A percentile compares a stretch with the other conserved stretches of the same genome.
phyloP scores from a whole-genome alignment of 495 filamentous ascomycete genomes.

The Neurospora sp. region DNA sequence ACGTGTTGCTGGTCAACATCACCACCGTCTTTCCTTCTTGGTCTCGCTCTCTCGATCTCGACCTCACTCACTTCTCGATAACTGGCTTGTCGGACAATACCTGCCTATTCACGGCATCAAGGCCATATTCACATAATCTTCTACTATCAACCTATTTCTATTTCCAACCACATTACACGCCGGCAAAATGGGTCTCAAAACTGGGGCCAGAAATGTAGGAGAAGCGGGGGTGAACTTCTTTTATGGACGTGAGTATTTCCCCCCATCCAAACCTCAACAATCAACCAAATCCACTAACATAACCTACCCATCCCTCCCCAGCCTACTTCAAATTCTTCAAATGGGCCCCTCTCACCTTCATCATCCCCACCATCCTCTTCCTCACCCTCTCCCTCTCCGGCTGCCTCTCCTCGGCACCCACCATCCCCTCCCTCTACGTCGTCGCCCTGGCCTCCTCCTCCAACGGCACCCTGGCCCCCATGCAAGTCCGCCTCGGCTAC shows the following conservation, averaged over 20 bases:
- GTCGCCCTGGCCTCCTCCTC: conserved; percentile 15
- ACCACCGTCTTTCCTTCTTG: neutral
- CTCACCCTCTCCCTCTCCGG: conserved; percentile 18
- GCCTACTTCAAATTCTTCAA: neutral
- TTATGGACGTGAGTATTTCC: neutral
- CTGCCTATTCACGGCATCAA: neutral
- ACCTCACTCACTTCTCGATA: neutral
- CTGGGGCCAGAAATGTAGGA: neutral
- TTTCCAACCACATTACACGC: neutral
- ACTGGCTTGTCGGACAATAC: neutral
- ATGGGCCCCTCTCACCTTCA: neutral
- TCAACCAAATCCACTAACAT: neutral
- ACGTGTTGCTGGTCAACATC: neutral
- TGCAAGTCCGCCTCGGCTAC: conserved; percentile 24
- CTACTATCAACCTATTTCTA: neutral
- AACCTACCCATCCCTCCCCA: neutral
- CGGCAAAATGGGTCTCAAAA: neutral
- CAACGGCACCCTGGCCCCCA: conserved; percentile 5
- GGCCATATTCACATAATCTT: neutral
- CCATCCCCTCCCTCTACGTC: conserved; percentile 21
- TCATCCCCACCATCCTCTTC: neutral
- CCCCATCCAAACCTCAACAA: neutral
- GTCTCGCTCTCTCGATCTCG: neutral
- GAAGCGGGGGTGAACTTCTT: neutral
- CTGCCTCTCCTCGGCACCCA: conserved; percentile 19